Evolutionary conservation across 2,329 filamentous ascomycete species (phyloP), one percentile per base, ranked within the genome.

Genomic region (Penicillium polonicum): DNA sequence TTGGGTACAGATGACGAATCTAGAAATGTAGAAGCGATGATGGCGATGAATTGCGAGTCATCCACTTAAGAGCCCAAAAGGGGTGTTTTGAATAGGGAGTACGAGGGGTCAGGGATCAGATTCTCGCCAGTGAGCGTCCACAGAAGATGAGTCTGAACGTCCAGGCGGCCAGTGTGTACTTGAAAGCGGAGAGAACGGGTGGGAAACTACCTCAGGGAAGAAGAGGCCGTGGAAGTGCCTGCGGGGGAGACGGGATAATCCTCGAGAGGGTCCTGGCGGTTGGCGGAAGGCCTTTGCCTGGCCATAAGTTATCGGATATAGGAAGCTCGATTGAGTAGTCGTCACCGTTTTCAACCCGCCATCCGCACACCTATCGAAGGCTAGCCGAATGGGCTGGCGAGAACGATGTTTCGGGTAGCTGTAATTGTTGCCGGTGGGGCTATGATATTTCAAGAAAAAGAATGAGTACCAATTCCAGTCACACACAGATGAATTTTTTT

Each of bases 271-370:
- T 75, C 72, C 72, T 77, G 75, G 67, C 72, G 73, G 69, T 74
- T 72, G 73, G 68, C 65, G 70, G 71, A 72, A 70, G 74, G 72
- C 73, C 71, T 76, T 76, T 74, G 75, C 68, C 74, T 78, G 74
- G 76, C 76, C 77, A 79, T 79, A 78, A 73, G 75, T 78, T 72
- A 67, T 68, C 68, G 66, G 70, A 60, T 70, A 68, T 59, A 49
- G 60, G 65, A 66, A 68, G 65, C 65, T 69, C 48, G 65, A 67
- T 69, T 63, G 59, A 57, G 69, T 72, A 62, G 66, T 70, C 63
- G 59, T 65, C 59, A 68, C 72, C 68, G 68, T 69, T 41, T 57
- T 73, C 68, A 76, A 74, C 70, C 73, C 72, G 76, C 77, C 77
- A 79, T 79, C 69, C 74, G 74, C 48, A 51, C 8, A 51, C 69